These are phyloP conservation scores for Nicotiana otophora DNA, from an alignment of 257 asterid genomes.

Conservation along the genomic window DNA sequence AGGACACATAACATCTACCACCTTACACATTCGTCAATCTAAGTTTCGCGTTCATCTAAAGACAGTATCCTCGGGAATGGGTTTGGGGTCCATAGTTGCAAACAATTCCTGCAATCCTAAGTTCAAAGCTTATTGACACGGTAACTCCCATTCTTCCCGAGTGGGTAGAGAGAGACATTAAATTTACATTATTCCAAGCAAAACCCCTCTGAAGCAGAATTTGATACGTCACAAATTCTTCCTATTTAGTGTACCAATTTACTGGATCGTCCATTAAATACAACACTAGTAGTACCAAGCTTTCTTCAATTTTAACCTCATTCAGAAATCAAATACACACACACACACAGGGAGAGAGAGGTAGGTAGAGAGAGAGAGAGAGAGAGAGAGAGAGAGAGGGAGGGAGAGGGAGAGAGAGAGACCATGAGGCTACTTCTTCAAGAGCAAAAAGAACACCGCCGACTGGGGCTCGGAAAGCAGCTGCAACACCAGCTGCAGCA, in stretches of 20 bases:
- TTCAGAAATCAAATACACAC: constrained; percentile 2
- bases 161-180: not conserved
- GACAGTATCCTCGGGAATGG: not conserved
- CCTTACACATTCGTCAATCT: not conserved
- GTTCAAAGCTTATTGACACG: not conserved
- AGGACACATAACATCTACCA: not conserved
- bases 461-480: constrained; percentile 99
- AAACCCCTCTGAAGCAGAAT: not conserved
- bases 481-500: constrained; percentile 99
- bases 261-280: not conserved
- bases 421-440: constrained; percentile 99
- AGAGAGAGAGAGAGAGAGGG: not conserved
- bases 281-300: not conserved
- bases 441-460: constrained; percentile 99
- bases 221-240: not conserved
- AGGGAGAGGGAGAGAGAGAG: constrained; percentile 8
- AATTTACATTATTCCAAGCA: not conserved
- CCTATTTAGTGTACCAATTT: not conserved
- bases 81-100: not conserved
- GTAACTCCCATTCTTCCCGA: not conserved
- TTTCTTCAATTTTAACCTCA: not conserved
- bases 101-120: not conserved
- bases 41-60: not conserved
- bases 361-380: not conserved
- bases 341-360: not conserved